phyloP scores from a whole-genome alignment of 257 asterid genomes.

The Petunia axillaris region DNA sequence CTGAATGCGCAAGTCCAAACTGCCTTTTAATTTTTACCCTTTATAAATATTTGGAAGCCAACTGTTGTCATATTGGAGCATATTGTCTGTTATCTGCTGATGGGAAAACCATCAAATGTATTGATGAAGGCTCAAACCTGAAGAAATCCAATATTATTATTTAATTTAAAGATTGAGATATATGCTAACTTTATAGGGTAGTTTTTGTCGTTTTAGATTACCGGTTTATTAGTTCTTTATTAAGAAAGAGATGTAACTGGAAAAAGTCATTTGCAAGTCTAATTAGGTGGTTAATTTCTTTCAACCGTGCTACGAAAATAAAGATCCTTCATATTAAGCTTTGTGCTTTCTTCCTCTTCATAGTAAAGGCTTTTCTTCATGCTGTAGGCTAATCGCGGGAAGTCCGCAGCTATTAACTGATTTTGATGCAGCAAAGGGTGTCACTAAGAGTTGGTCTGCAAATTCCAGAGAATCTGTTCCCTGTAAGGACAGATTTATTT shows the following conservation, averaged over 20 bases:
- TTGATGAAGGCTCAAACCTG: slow-evolving; percentile 8
- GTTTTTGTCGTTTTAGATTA: neutral
- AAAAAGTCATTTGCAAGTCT: slow-evolving; percentile 6
- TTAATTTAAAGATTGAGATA: slow-evolving; percentile 17
- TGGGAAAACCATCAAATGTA: slow-evolving; percentile 9
- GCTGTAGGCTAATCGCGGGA: slow-evolving; percentile 57
- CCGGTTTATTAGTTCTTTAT: slow-evolving; percentile 9
- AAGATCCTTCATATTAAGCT: neutral
- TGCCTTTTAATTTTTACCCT: neutral
- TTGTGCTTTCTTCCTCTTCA: slow-evolving; percentile 19
- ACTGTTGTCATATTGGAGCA: neutral
- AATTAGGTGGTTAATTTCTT: slow-evolving; percentile 14
- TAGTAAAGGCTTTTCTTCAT: slow-evolving; percentile 30
- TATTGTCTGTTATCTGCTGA: neutral
- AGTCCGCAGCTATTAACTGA: slow-evolving; percentile 33
- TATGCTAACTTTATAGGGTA: neutral
- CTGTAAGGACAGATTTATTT: slow-evolving; percentile 45
- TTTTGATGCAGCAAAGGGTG: slow-evolving; percentile 43
- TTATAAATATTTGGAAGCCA: slow-evolving; percentile 10
- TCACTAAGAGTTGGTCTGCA: slow-evolving; percentile 40
- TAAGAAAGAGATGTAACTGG: neutral
- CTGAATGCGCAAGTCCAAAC: slow-evolving; percentile 11
- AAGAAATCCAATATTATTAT: neutral
- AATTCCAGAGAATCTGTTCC: slow-evolving; percentile 43
- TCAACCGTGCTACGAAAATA: neutral